Evolutionary conservation across 768 basidiomycete genomes (phyloP), one percentile per base, ranked within the genome.

Genomic region (Cantharellus cinnabarinus): DNA sequence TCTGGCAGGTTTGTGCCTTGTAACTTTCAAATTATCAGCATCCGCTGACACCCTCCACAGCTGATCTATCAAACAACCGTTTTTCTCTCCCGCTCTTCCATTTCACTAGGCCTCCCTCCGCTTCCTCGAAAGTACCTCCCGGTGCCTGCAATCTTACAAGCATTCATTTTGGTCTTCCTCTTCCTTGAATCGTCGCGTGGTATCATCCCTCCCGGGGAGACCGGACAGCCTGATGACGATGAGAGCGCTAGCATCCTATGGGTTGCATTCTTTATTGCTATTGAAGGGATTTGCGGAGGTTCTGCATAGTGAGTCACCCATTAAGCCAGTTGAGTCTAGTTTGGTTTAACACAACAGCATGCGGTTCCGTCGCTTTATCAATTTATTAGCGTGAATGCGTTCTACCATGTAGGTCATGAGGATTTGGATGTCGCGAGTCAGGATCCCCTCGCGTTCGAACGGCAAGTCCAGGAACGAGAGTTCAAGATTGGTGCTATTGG

Each of bases 241-340:
- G 64, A 69, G 68, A 72, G 72, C 15, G 57, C 74, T 50, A 81
- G 75, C 60, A 79, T 89, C 62, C 65, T 74, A 14, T 65, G 81
- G 29, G 83, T 89, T 2, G 87, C 90, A 66, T 42, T 79, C 7
- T 76, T 95, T 52, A 82, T 99, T 64, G 80, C 84, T 62, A 61
- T 89, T 4, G 94, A 99, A 68, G 94, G 94, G 2, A 74, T 95
- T 50, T 94, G 89, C 63, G 94, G 94, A 39, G 94, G 94, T 3
- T 74, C 84, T 5, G 89, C 89, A 14, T 97, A 95, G 88, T 89
- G 65, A 67, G 85, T 62, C 68, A 60, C 63, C 63, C 38, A 65
- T 65, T 58, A 29, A 29, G 20, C 20, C 20, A 29, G 20, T 29
- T 29, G 20, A 29, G 20, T 29, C 20, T 29, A 29, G 20, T 29